Evolutionary conservation across 371 early-diverging fungal genomes (phyloP).

Genomic region (Nosema bombycis): DNA sequence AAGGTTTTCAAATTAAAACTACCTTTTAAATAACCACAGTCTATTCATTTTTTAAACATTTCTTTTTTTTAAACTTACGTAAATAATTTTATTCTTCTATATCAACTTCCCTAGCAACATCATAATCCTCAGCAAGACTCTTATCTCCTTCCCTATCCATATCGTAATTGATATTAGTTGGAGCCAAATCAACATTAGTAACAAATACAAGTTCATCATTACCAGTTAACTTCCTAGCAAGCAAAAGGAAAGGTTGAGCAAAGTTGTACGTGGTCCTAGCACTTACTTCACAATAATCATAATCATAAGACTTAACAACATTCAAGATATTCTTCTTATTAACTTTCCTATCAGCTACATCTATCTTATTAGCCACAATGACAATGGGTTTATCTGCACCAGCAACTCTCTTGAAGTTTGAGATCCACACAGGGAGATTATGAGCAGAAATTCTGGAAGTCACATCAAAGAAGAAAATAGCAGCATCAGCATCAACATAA

Average conservation of each 20-base stretch:
- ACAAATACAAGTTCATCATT: slow-evolving; percentile 88
- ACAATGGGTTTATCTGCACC: slow-evolving; percentile 79
- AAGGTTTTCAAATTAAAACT: neutral
- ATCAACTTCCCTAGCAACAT: slow-evolving; percentile 3
- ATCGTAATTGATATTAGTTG: slow-evolving; percentile 75
- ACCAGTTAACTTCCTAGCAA: slow-evolving; percentile 88
- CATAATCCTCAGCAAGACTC: neutral
- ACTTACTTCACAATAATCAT: slow-evolving; percentile 97
- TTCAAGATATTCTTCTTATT: slow-evolving; percentile 95
- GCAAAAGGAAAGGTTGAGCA: slow-evolving; percentile 98
- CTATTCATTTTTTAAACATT: neutral
- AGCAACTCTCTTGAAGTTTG: slow-evolving; percentile 86
- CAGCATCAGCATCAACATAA: slow-evolving; percentile 97
- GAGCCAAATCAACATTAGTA: slow-evolving; percentile 88
- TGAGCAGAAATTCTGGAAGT: slow-evolving; percentile 97
- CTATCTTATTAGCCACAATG: slow-evolving; percentile 99
- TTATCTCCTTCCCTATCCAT: neutral
- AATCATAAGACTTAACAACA: slow-evolving; percentile 68
- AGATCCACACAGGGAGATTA: slow-evolving; percentile 99
- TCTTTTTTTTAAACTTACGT: neutral
- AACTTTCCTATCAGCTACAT: slow-evolving; percentile 98
- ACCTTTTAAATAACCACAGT: neutral
- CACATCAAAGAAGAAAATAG: slow-evolving; percentile 99
- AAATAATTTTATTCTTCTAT: slow-evolving; percentile 34
- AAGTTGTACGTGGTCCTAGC: slow-evolving; percentile 99